These are phyloP conservation scores for Diplodia seriata DNA, from an alignment of 2,329 filamentous ascomycete species.

Conservation along the genomic window DNA sequence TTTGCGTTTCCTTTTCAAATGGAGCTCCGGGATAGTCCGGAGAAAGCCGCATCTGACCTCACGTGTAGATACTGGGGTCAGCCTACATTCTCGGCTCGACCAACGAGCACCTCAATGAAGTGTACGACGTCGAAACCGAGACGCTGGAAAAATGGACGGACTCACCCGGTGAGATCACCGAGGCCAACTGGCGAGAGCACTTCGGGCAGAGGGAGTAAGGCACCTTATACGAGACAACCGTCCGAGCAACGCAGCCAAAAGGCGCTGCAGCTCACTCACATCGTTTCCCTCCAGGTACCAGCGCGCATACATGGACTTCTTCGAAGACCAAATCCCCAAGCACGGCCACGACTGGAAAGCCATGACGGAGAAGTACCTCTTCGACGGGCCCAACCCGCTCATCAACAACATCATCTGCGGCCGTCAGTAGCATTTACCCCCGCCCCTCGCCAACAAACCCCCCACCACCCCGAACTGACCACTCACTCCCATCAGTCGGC, in stretches of 20 bases:
- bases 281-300: constrained; percentile 66
- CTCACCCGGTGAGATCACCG: constrained; percentile 82
- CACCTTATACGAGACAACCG: background rate
- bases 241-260: background rate
- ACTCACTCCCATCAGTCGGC: constrained; percentile 65
- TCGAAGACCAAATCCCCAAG: constrained; percentile 84
- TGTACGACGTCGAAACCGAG: constrained; percentile 80
- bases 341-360: constrained; percentile 84
- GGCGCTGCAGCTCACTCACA: background rate
- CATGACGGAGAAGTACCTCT: constrained; percentile 77
- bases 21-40: background rate
- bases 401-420: constrained; percentile 81
- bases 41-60: constrained; percentile 1
- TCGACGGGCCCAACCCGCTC: constrained; percentile 75
- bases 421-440: constrained; percentile 56
- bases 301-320: constrained; percentile 91
- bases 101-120: constrained; percentile 72
- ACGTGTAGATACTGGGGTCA: constrained; percentile 71
- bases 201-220: constrained; percentile 73
- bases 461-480: background rate
- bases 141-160: constrained; percentile 80
- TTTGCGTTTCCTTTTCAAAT: no score
- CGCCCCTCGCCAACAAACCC: background rate
- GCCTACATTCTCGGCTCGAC: constrained; percentile 86
- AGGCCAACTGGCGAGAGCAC: constrained; percentile 85